Conservation (phyloP, 192 early-diverging fungal genomes). For the Backusella liffmaniae region DNA sequence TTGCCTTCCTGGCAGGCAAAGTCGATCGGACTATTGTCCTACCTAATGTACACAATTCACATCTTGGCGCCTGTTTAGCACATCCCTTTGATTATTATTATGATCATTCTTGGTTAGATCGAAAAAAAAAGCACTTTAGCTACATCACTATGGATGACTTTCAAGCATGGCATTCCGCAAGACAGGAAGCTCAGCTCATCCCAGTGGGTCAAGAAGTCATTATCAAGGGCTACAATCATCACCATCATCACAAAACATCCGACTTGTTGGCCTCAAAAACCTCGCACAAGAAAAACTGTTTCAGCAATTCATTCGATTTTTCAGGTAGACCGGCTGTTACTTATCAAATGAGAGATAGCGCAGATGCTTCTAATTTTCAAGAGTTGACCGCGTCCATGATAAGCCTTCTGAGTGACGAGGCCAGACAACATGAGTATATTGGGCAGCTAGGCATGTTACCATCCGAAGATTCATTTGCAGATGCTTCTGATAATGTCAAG, state of each 20-base stretch:
- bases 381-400: background rate
- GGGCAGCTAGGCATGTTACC: background rate
- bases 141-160: constrained; percentile 37
- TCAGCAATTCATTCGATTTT: constrained; percentile 23
- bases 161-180: constrained; percentile 23
- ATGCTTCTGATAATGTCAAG: background rate
- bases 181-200: constrained; percentile 1
- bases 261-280: background rate
- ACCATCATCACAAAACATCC: background rate
- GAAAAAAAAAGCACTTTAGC: constrained; percentile 24
- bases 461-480: background rate
- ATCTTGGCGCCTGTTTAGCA: constrained; percentile 33
- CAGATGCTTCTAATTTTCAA: background rate
- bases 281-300: constrained; percentile 17
- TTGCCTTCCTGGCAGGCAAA: constrained; percentile 31
- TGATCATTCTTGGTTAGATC: constrained; percentile 28
- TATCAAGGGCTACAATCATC: constrained; percentile 15
- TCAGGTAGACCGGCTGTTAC: constrained; percentile 1
- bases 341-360: constrained; percentile 13
- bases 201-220: constrained; percentile 29
- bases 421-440: constrained; percentile 7
- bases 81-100: constrained; percentile 41
- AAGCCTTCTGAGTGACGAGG: constrained; percentile 7
- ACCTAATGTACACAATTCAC: constrained; percentile 41
- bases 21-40: constrained; percentile 40